Evolutionary conservation across 2,329 filamentous ascomycete species (phyloP).

Genomic region (Aplosporella prunicola): DNA sequence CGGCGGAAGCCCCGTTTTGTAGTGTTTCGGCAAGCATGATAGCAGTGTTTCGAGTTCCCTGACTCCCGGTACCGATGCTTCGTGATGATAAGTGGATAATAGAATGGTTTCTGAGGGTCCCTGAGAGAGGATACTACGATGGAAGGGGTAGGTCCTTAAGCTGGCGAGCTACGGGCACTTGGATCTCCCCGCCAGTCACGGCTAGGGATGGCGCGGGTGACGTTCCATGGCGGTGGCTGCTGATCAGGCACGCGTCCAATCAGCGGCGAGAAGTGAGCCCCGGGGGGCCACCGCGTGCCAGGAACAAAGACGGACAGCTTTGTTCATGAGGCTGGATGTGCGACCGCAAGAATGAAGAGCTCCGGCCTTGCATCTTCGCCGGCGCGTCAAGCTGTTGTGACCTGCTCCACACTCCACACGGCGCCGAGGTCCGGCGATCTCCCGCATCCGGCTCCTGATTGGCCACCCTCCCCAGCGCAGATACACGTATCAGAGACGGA

Average conservation of each 20-base stretch:
- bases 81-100: too few species aligned
- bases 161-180: slow-evolving; percentile 8
- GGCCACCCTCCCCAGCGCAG: not conserved
- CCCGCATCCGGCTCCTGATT: not conserved
- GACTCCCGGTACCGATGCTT: too few species aligned
- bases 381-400: slow-evolving; percentile 3
- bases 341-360: not conserved
- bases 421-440: slow-evolving; percentile 7
- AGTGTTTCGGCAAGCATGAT: slow-evolving; percentile 6
- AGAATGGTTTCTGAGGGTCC: too few species aligned
- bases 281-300: too few species aligned
- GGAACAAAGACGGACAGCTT: slow-evolving; percentile 7
- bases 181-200: slow-evolving; percentile 6
- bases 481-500: too few species aligned
- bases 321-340: not conserved
- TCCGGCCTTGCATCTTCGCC: too few species aligned
- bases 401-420: slow-evolving; percentile 2
- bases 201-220: not conserved
- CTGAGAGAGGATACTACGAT: slow-evolving; percentile 4
- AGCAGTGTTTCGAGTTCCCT: slow-evolving; percentile 3
- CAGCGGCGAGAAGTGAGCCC: not conserved
- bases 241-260: slow-evolving; percentile 9
- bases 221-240: slow-evolving; percentile 2
- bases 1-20: slow-evolving; percentile 12
- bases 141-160: slow-evolving; percentile 8